Evolutionary conservation across 2,329 filamentous ascomycete genomes (phyloP).

Genomic region (Clonostachys chloroleuca): DNA sequence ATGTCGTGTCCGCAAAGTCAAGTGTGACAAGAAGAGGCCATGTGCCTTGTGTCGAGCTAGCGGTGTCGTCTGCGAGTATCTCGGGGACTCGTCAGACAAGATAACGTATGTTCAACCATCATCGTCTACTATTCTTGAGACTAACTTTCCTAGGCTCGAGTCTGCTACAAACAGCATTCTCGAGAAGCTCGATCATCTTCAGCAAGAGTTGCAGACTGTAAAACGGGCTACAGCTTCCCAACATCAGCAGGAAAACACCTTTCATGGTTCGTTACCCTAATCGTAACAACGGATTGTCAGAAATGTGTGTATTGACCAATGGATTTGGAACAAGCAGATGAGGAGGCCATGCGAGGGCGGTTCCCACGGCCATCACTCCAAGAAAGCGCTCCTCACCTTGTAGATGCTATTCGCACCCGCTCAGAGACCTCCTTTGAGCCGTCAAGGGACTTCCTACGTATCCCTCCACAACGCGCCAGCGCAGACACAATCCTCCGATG

Average conservation of each 20-base stretch:
- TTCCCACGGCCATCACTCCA: slow-evolving; percentile 1
- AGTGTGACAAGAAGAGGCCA: slow-evolving; percentile 11
- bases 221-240: background rate
- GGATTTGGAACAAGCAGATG: too few species aligned
- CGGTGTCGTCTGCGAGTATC: slow-evolving; percentile 9
- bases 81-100: slow-evolving; percentile 8
- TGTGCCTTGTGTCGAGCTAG: slow-evolving; percentile 5
- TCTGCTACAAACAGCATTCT: slow-evolving; percentile 8
- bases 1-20: slow-evolving; percentile 9
- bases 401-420: background rate
- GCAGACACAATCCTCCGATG: slow-evolving; percentile 10
- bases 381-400: background rate
- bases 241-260: background rate
- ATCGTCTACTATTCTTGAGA: background rate
- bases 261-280: background rate
- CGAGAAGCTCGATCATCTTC: slow-evolving; percentile 8
- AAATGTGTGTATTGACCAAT: too few species aligned
- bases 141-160: slow-evolving; percentile 5
- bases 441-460: slow-evolving; percentile 11
- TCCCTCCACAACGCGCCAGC: slow-evolving; percentile 10
- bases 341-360: background rate
- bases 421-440: slow-evolving; percentile 3
- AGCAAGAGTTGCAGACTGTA: slow-evolving; percentile 7
- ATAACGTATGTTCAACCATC: slow-evolving; percentile 5
- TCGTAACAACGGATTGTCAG: background rate